These are phyloP conservation scores for Tolypocladium amazonense DNA, from an alignment of 2,329 filamentous ascomycete genomes.

Conservation along the genomic window DNA sequence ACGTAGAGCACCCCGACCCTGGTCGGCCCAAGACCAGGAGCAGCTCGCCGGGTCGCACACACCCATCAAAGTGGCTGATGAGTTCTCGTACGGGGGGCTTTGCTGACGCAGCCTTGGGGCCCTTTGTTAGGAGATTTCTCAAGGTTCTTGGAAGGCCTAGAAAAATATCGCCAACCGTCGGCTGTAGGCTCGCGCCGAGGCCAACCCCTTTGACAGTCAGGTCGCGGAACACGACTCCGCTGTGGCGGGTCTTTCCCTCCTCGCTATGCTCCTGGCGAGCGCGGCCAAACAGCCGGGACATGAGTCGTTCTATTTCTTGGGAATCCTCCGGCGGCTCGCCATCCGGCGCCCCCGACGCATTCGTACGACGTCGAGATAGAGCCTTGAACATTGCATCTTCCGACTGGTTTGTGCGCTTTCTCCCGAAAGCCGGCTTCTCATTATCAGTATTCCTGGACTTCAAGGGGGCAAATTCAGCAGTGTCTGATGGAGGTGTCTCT, in stretches of 20 bases:
- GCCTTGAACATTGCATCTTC: conserved; percentile 42
- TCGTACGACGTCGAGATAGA: conserved; percentile 37
- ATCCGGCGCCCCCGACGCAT: conserved; percentile 11
- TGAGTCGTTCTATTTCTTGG: conserved; percentile 46
- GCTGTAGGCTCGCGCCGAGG: conserved; percentile 45
- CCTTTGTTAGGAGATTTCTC: conserved; percentile 36
- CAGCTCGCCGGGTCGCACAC: conserved; percentile 61
- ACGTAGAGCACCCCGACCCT: conserved; percentile 58
- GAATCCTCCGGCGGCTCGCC: conserved; percentile 30
- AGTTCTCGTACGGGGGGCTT: conserved; percentile 54
- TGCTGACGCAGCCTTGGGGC: conserved; percentile 37
- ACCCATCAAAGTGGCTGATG: conserved; percentile 54
- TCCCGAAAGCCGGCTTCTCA: conserved; percentile 6
- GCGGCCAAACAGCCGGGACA: conserved; percentile 62
- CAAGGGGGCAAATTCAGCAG: neutral
- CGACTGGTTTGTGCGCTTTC: conserved; percentile 17
- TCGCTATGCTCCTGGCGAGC: conserved; percentile 54
- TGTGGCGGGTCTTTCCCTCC: conserved; percentile 58
- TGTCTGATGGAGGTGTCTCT: neutral
- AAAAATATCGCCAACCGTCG: conserved; percentile 54
- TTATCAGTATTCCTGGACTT: neutral
- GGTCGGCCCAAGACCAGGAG: conserved; percentile 57
- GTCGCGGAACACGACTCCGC: conserved; percentile 59
- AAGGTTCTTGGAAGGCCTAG: conserved; percentile 36
- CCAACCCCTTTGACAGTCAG: conserved; percentile 62